Base-by-base conservation (phyloP, 2,329 filamentous ascomycete species). In the Xylogone sp. region DNA sequence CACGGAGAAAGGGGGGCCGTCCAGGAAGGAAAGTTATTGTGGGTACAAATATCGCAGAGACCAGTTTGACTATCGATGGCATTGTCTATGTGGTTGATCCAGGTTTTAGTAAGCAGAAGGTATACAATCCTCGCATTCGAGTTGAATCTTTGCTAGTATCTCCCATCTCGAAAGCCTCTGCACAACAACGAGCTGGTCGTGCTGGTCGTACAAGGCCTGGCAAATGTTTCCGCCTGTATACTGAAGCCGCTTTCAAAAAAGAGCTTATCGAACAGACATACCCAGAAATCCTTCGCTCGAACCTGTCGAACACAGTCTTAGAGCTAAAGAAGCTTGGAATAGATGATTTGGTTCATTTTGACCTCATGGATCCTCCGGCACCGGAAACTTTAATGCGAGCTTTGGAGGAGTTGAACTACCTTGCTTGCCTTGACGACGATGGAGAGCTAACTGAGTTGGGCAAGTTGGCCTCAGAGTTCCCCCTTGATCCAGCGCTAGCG, bases 61-160 rank as follows among this genome's bases (percentile, higher is more conserved):
- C 94, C 0, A 93, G 87, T 64, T 82, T 99, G 71, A 99, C 94
- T 45, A 99, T 99, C 55, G 94, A 99, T 66, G 94, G 94, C 68
- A 99, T 99, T 57, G 94, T 99, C 31, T 99, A 97, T 65, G 94
- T 99, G 29, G 93, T 99, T n/a, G 94, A 99, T 65, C 93, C 94
- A 2, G 94, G 94, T 31, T 99, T 99, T 76, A 96, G 91, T 75
- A 99, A 99, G 75, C 94, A 99, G 66, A 99, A 97, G 73, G 94
- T 97, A 56, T 99, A 97, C 77, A 97, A 99, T 70, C 93, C 94
- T 20, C 86, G 94, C 55, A 95, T 96, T 62, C 86, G 94, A 69
- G 92, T 99, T 58, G 94, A 99, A 72, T 97, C 94, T 1, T 80
- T 99, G 7, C 78, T 99, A n/a, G 93, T 99, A 4, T 97, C 94